phyloP scores from a whole-genome alignment of 306 rosid genomes.

The Castanea sativa region DNA sequence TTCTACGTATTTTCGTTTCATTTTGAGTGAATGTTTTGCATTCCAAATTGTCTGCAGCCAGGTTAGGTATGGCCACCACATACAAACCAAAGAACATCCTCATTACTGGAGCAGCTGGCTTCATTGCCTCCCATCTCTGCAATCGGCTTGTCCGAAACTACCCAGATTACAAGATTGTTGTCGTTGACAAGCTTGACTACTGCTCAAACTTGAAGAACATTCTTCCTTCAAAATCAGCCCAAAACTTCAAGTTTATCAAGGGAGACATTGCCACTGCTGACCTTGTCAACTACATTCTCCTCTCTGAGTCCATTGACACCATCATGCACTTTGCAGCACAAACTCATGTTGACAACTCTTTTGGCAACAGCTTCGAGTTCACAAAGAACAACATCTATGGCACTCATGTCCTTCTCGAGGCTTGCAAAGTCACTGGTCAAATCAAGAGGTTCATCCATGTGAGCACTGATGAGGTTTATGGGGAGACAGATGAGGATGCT shows the following conservation, averaged over 20 bases:
- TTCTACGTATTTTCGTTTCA: too few species aligned
- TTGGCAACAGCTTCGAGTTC: slow-evolving; percentile 90
- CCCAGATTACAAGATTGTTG: slow-evolving; percentile 79
- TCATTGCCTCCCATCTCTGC: slow-evolving; percentile 91
- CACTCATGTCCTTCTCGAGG: slow-evolving; percentile 86
- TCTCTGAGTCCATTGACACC: slow-evolving; percentile 78
- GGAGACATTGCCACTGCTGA: slow-evolving; percentile 93
- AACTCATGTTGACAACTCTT: slow-evolving; percentile 92
- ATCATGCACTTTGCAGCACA: slow-evolving; percentile 97
- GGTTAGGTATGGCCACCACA: slow-evolving; percentile 48
- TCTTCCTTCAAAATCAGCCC: slow-evolving; percentile 68
- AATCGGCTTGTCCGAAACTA: slow-evolving; percentile 76
- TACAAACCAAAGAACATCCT: slow-evolving; percentile 85
- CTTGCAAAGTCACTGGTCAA: slow-evolving; percentile 90
- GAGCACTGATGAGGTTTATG: slow-evolving; percentile 94
- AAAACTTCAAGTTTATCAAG: slow-evolving; percentile 86
- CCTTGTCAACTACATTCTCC: slow-evolving; percentile 83
- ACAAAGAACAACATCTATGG: slow-evolving; percentile 94
- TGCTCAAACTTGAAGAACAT: slow-evolving; percentile 85
- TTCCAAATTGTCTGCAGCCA: too few species aligned
- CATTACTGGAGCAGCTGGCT: slow-evolving; percentile 93
- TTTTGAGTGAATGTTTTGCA: too few species aligned
- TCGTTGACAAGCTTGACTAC: slow-evolving; percentile 92
- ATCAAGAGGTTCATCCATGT: slow-evolving; percentile 91
- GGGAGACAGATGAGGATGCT: slow-evolving; percentile 93